Conservation (phyloP, 768 basidiomycete species). For the Tricholoma hemisulphureum region DNA sequence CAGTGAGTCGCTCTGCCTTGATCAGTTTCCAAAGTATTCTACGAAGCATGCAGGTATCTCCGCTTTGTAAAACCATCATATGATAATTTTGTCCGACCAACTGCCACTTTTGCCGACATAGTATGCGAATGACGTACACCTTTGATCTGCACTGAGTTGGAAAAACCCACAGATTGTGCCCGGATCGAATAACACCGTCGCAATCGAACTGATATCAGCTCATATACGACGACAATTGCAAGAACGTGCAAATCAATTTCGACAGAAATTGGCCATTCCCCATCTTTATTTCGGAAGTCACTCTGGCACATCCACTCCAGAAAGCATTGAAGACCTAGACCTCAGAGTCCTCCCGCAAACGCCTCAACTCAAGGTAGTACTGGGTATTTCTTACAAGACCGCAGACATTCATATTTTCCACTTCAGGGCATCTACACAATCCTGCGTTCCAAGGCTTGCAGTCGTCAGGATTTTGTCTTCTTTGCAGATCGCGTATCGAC, state of each 20-base stretch:
- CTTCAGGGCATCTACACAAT: constrained; percentile 86
- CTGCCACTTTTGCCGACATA: constrained; percentile 85
- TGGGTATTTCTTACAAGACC: neutral
- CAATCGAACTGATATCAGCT: constrained; percentile 90
- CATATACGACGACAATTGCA: constrained; percentile 85
- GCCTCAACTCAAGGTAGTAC: constrained; percentile 64
- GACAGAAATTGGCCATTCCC: constrained; percentile 68
- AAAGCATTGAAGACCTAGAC: constrained; percentile 47
- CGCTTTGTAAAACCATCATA: constrained; percentile 94
- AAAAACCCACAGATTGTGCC: constrained; percentile 77
- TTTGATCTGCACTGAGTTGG: neutral
- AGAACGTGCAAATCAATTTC: constrained; percentile 71
- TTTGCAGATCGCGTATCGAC: constrained; percentile 87
- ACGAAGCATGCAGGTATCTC: constrained; percentile 59
- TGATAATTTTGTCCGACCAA: constrained; percentile 91
- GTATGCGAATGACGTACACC: constrained; percentile 37
- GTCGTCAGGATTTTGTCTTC: constrained; percentile 88
- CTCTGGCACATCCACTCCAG: constrained; percentile 36
- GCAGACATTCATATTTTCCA: neutral
- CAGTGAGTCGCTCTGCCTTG: constrained; percentile 50
- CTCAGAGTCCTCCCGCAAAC: constrained; percentile 74
- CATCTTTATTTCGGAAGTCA: constrained; percentile 36
- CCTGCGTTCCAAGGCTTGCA: constrained; percentile 68
- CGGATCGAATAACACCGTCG: constrained; percentile 83
- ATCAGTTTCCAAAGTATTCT: neutral